These are phyloP conservation scores for Fistulina hepatica DNA, from an alignment of 1,284 basidiomycete genomes.

Conservation along the genomic window DNA sequence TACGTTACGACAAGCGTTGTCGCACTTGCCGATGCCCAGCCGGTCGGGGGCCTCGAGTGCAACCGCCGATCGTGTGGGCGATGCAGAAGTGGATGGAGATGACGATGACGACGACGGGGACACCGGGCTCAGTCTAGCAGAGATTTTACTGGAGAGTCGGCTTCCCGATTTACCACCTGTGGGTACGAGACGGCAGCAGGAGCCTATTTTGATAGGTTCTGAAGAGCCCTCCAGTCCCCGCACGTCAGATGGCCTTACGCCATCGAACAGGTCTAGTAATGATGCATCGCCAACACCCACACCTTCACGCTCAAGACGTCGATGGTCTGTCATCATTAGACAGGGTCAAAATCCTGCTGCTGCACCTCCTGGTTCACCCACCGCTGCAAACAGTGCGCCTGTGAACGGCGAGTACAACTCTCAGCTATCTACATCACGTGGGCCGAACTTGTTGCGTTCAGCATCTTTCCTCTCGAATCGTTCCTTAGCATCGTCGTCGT, in stretches of 20 bases:
- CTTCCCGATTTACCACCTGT: slow-evolving; percentile 59
- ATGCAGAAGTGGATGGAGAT: slow-evolving; percentile 36
- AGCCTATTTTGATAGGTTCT: slow-evolving; percentile 49
- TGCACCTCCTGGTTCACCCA: slow-evolving; percentile 21
- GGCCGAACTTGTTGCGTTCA: too few species aligned
- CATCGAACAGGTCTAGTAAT: slow-evolving; percentile 7
- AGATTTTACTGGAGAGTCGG: slow-evolving; percentile 67
- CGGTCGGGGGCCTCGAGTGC: too few species aligned
- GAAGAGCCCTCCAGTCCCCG: slow-evolving; percentile 33
- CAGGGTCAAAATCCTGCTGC: slow-evolving; percentile 17
- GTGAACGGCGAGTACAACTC: too few species aligned
- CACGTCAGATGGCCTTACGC: slow-evolving; percentile 33
- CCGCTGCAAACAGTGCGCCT: too few species aligned
- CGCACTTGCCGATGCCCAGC: slow-evolving; percentile 30
- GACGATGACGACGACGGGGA: slow-evolving; percentile 57
- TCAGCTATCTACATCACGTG: too few species aligned
- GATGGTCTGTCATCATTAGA: slow-evolving; percentile 40
- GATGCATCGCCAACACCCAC: neutral
- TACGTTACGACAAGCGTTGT: slow-evolving; percentile 51
- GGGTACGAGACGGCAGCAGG: slow-evolving; percentile 53
- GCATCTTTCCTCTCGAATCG: slow-evolving; percentile 27
- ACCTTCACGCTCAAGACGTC: slow-evolving; percentile 30
- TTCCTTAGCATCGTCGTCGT: slow-evolving; percentile 21
- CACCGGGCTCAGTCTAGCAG: slow-evolving; percentile 57
- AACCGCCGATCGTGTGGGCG: slow-evolving; percentile 18